Conservation (phyloP, 2,329 filamentous ascomycete genomes). For the Pseudogymnoascus sp. region DNA sequence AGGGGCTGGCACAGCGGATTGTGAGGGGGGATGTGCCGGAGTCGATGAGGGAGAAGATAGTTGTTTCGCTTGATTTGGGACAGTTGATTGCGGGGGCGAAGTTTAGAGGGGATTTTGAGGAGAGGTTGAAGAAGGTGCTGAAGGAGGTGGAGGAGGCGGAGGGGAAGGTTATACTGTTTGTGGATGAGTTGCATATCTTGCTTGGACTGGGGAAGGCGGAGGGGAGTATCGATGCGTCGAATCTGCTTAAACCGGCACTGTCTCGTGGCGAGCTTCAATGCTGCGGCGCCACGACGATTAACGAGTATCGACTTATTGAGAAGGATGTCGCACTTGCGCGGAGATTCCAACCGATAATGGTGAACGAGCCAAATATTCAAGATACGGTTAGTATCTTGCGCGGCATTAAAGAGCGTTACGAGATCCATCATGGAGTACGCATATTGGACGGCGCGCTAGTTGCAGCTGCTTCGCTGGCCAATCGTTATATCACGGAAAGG, state of each 20-base stretch:
- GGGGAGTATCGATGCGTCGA: slow-evolving; percentile 93
- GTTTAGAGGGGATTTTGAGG: slow-evolving; percentile 93
- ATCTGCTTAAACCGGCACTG: slow-evolving; percentile 88
- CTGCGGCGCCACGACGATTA: slow-evolving; percentile 87
- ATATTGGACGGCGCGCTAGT: slow-evolving; percentile 91
- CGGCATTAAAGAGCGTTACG: slow-evolving; percentile 96
- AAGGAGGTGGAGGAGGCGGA: slow-evolving; percentile 86
- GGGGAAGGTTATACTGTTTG: slow-evolving; percentile 86
- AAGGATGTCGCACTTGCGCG: slow-evolving; percentile 91
- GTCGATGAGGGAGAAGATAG: slow-evolving; percentile 88
- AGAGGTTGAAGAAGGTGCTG: slow-evolving; percentile 81
- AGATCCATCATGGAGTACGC: slow-evolving; percentile 91
- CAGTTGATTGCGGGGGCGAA: slow-evolving; percentile 93
- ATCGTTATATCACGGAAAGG: slow-evolving; percentile 92
- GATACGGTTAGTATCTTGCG: slow-evolving; percentile 93
- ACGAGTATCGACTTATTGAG: slow-evolving; percentile 88
- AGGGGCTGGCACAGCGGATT: slow-evolving; percentile 84
- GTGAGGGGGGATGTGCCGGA: slow-evolving; percentile 90
- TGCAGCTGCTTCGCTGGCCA: slow-evolving; percentile 84
- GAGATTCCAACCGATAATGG: slow-evolving; percentile 87
- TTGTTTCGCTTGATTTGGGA: slow-evolving; percentile 81
- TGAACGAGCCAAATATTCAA: slow-evolving; percentile 84
- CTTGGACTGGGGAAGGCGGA: slow-evolving; percentile 91
- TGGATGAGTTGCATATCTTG: slow-evolving; percentile 88
- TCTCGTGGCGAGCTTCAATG: slow-evolving; percentile 89